Evolutionary conservation across 2,329 filamentous ascomycete genomes (phyloP), one percentile per base, ranked within the genome.

Genomic region (Alternaria sp.): DNA sequence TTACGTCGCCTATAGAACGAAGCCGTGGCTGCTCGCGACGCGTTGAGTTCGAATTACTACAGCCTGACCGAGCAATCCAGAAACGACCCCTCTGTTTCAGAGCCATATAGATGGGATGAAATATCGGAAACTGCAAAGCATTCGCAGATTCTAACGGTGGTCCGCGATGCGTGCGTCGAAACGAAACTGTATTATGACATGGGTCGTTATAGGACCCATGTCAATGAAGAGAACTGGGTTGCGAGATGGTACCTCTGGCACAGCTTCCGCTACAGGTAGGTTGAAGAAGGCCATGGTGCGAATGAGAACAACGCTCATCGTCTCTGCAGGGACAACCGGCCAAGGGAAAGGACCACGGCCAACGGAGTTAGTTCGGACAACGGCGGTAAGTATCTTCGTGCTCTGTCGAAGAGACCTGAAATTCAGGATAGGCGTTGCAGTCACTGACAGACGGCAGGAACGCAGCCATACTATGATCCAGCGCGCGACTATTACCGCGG

Each of bases 241-340:
- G 81, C 81, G 29, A 73, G 79, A n/a, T 83, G 81, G 81, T 79
- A 80, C 62, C 74, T 83, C 5, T 83, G 81, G 81, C 81, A 83
- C 64, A 80, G 81, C 58, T 83, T 83, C 61, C 79, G 81, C n/a
- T 82, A 79, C 60, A 63, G 68, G 68, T 71, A 52, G 6, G 66
- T 58, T 5, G 17, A 23, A 2, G 9, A n/a, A 33, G 4, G 1
- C 1, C 10, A 24, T n/a, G 5, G 29, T 29, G 8, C 29, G 8
- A 26, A 8, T 4, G 7, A 8, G 28, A 28, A 23, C 11, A 36
- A 29, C 36, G 7, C 56, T 62, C 40, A 61, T 40, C 21, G 9
- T 7, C 11, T 49, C 39, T 8, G 17, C 26, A 77, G 81, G 51
- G 79, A 80, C 58, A 70, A 71, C 40, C 64, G 71, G 54, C 52